Percentiles rank a stretch among this genome's conserved stretches.
Evolutionary conservation across 176 grass and related monocot species (phyloP).

Genomic region (Carex scoparia): DNA sequence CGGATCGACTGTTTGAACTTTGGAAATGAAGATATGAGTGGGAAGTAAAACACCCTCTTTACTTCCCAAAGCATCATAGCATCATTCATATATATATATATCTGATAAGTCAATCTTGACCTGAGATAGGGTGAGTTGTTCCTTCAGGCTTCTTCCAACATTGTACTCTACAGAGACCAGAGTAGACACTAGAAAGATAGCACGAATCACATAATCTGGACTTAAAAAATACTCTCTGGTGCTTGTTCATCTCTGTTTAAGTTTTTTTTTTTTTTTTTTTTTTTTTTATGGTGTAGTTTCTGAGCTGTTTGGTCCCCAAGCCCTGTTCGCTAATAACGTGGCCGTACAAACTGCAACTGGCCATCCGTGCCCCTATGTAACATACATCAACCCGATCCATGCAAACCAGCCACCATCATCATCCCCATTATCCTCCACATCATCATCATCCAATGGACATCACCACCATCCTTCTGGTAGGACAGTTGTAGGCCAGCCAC

Average conservation of each 20-base stretch:
- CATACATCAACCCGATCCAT: slow-evolving; percentile 19
- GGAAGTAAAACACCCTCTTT: too few species aligned
- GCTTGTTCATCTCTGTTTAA: not conserved
- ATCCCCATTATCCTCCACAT: not conserved
- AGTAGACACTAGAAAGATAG: not conserved
- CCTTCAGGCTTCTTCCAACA: not conserved
- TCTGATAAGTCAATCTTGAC: not conserved
- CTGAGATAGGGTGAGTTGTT: not conserved
- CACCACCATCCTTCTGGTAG: slow-evolving; percentile 13
- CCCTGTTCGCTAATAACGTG: not conserved
- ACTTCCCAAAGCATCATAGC: too few species aligned
- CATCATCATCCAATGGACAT: slow-evolving; percentile 22
- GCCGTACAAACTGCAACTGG: slow-evolving; percentile 1
- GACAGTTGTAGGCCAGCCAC: slow-evolving; percentile 19
- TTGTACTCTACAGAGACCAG: not conserved
- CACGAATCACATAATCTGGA: not conserved
- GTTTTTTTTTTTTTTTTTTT: not conserved
- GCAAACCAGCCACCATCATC: slow-evolving; percentile 7
- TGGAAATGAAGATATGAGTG: too few species aligned
- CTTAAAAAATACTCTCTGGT: not conserved
- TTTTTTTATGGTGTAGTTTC: not conserved
- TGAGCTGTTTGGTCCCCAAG: slow-evolving; percentile 6
- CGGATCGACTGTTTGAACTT: too few species aligned
- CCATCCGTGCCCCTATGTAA: slow-evolving; percentile 5
- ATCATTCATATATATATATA: too few species aligned